Evolutionary conservation across 2,329 filamentous ascomycete genomes (phyloP).

Genomic region (Penicillium sp.): DNA sequence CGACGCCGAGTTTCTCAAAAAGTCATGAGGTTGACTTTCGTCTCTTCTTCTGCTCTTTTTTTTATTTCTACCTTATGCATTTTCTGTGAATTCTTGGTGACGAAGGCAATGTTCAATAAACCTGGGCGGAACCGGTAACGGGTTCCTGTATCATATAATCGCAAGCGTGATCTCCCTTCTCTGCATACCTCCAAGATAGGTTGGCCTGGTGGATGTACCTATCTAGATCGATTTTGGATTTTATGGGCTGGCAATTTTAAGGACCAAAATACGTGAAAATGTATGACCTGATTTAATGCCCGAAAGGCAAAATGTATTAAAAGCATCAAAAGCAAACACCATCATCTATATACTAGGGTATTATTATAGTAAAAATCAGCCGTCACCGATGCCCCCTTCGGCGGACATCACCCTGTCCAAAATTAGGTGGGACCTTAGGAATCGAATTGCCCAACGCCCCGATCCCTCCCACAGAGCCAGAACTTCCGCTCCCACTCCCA

Average conservation of each 20-base stretch:
- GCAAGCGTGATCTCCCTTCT: constrained; percentile 1
- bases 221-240: too few species aligned
- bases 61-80: constrained; percentile 7
- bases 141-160: constrained; percentile 2
- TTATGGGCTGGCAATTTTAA: too few species aligned
- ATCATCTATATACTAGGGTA: constrained; percentile 12
- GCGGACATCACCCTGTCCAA: constrained; percentile 33
- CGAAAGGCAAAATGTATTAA: constrained; percentile 2
- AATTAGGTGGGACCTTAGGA: constrained; percentile 37
- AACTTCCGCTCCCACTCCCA: constrained; percentile 25
- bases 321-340: not conserved
- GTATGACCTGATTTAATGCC: not conserved
- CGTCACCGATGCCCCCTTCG: constrained; percentile 38
- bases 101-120: constrained; percentile 1
- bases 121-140: constrained; percentile 4
- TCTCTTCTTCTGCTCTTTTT: not conserved
- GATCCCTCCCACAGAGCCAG: constrained; percentile 30
- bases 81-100: constrained; percentile 3
- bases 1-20: constrained; percentile 67
- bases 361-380: constrained; percentile 2
- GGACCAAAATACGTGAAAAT: too few species aligned
- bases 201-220: not conserved
- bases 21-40: constrained; percentile 16
- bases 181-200: not conserved
- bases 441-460: constrained; percentile 29